A percentile compares a stretch with the other conserved stretches of the same genome.
Evolutionary conservation across 257 asterid species (phyloP).

Genomic region (Lithospermum erythrorhizon): DNA sequence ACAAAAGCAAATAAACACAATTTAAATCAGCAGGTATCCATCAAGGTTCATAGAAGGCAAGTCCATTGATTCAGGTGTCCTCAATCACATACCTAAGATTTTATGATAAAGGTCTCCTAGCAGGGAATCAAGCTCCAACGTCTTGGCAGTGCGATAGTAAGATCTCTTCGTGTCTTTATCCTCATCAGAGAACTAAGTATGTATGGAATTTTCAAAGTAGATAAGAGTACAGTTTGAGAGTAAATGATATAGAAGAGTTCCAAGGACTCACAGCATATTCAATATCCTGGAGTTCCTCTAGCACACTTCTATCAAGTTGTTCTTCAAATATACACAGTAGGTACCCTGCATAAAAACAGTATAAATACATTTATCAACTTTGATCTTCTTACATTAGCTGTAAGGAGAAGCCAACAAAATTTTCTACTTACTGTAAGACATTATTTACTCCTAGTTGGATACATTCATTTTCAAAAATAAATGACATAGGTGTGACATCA

Average conservation of each 20-base stretch:
- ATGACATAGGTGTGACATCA: neutral
- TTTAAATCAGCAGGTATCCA: neutral
- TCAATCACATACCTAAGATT: conserved; percentile 56
- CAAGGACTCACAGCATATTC: conserved; percentile 71
- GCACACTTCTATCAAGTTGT: conserved; percentile 50
- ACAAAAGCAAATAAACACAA: conserved; percentile 7
- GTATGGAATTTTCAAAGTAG: conserved; percentile 10
- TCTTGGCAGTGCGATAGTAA: conserved; percentile 81
- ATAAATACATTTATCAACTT: neutral
- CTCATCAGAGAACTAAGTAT: conserved; percentile 68
- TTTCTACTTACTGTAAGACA: neutral
- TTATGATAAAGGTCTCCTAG: conserved; percentile 94
- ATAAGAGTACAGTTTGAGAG: conserved; percentile 12
- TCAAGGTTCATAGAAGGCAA: neutral
- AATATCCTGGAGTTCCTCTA: conserved; percentile 70
- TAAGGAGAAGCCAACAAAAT: neutral
- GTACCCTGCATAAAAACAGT: conserved; percentile 58
- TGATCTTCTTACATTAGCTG: neutral
- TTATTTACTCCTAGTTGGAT: neutral
- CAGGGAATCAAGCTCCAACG: conserved; percentile 79
- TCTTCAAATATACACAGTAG: conserved; percentile 82
- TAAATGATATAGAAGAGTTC: conserved; percentile 3
- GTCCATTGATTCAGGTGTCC: conserved; percentile 11
- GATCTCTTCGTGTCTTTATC: conserved; percentile 69
- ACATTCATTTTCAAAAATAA: too few relatives aligned